phyloP scores from a whole-genome alignment of 768 basidiomycete species.

The Psilocybe cubensis region DNA sequence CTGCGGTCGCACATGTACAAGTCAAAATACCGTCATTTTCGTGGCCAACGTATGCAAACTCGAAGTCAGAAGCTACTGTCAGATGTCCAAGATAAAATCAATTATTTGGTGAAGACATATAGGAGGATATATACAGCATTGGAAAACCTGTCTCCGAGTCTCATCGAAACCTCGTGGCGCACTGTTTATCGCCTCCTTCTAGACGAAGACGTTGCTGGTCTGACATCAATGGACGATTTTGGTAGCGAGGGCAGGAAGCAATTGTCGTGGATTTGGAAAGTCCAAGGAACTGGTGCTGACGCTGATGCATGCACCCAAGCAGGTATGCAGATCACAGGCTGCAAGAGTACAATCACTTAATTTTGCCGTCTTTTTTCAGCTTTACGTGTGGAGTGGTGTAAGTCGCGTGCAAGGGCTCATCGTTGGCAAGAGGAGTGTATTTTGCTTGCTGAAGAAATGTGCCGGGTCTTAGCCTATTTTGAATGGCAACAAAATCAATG shows the following conservation, averaged over 20 bases:
- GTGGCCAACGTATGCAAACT: slow-evolving; percentile 28
- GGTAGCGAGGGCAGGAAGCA: slow-evolving; percentile 21
- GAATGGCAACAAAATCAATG: slow-evolving; percentile 24
- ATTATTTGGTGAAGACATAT: slow-evolving; percentile 17
- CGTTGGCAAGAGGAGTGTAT: slow-evolving; percentile 25
- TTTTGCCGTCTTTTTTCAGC: slow-evolving; percentile 1
- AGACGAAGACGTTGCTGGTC: slow-evolving; percentile 17
- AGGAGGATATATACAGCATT: slow-evolving; percentile 10
- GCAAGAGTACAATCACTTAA: background rate
- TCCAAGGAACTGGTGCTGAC: slow-evolving; percentile 7
- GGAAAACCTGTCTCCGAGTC: background rate
- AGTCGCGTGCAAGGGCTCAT: slow-evolving; percentile 17
- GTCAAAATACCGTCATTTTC: slow-evolving; percentile 28
- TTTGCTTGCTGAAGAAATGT: slow-evolving; percentile 30
- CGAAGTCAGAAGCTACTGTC: slow-evolving; percentile 22
- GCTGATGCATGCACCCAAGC: slow-evolving; percentile 10
- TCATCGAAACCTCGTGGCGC: slow-evolving; percentile 11
- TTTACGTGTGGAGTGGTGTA: slow-evolving; percentile 24
- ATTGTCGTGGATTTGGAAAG: slow-evolving; percentile 28
- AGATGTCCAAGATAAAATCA: slow-evolving; percentile 17
- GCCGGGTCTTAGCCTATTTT: slow-evolving; percentile 21
- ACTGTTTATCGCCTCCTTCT: slow-evolving; percentile 11
- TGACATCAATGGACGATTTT: slow-evolving; percentile 14
- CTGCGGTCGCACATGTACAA: slow-evolving; percentile 30
- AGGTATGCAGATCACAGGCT: slow-evolving; percentile 11